Conservation (phyloP, 2,329 filamentous ascomycete genomes). For the Pyrenophora tritici-repentis region DNA sequence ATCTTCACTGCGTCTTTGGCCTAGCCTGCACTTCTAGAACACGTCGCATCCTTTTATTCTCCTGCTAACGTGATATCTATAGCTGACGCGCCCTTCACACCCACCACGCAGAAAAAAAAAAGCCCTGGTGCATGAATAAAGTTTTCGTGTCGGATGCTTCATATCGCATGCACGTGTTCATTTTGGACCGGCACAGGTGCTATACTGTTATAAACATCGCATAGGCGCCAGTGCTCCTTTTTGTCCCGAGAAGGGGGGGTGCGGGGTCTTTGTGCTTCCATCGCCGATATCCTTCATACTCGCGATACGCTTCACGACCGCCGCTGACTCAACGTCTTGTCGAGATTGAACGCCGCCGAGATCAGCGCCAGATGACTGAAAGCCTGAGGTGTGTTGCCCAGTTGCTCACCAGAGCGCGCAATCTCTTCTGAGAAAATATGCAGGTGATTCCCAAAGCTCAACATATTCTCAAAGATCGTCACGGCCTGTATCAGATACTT, state of each 20-base stretch:
- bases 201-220: no score
- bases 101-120: no score
- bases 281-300: neutral
- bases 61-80: no score
- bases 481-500: slow-evolving; percentile 65
- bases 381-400: slow-evolving; percentile 79
- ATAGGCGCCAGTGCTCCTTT: no score
- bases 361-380: slow-evolving; percentile 78
- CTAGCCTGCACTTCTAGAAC: slow-evolving; percentile 12
- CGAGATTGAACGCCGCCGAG: slow-evolving; percentile 77
- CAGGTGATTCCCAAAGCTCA: slow-evolving; percentile 76
- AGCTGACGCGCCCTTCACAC: no score
- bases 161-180: neutral
- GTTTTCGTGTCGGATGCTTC: neutral
- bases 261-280: no score
- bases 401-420: slow-evolving; percentile 72
- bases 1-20: slow-evolving; percentile 9
- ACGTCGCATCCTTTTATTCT: neutral
- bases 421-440: slow-evolving; percentile 83
- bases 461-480: slow-evolving; percentile 77
- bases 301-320: slow-evolving; percentile 1
- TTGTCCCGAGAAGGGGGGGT: no score
- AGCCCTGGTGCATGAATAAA: slow-evolving; percentile 1
- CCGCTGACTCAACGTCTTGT: slow-evolving; percentile 50
- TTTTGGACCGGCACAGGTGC: no score